Evolutionary conservation across 2,329 filamentous ascomycete genomes (phyloP).

Genomic region (Fusarium newnesense): DNA sequence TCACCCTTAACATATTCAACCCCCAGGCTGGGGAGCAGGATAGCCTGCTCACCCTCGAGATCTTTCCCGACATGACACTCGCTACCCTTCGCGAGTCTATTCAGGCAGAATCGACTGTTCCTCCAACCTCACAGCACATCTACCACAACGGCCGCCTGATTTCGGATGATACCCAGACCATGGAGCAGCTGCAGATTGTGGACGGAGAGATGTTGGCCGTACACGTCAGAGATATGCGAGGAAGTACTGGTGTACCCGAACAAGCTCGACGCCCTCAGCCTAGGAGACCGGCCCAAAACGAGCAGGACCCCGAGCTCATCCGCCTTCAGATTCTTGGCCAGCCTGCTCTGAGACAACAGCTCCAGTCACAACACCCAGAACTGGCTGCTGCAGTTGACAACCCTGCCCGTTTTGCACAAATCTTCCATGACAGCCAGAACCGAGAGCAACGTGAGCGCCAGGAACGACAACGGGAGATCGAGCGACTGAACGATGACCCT

Average conservation of each 20-base stretch:
- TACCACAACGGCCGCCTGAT: conserved; percentile 91
- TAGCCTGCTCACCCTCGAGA: conserved; percentile 83
- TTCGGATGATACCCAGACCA: conserved; percentile 79
- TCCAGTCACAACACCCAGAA: conserved; percentile 78
- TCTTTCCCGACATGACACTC: conserved; percentile 84
- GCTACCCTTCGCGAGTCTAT: conserved; percentile 89
- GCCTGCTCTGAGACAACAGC: conserved; percentile 75
- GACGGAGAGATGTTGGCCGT: conserved; percentile 95
- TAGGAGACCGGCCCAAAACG: conserved; percentile 46
- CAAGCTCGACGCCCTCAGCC: conserved; percentile 47
- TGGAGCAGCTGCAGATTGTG: conserved; percentile 81
- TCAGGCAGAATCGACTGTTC: conserved; percentile 82
- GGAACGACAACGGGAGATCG: conserved; percentile 84
- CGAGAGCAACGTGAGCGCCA: conserved; percentile 77
- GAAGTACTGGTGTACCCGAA: conserved; percentile 56
- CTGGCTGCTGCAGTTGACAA: conserved; percentile 82
- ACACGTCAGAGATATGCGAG: conserved; percentile 74
- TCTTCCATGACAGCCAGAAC: conserved; percentile 74
- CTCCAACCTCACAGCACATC: conserved; percentile 79
- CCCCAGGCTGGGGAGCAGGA: conserved; percentile 74
- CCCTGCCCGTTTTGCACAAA: conserved; percentile 77
- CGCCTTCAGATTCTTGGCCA: conserved; percentile 86
- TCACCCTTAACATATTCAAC: conserved; percentile 86
- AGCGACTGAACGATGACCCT: conserved; percentile 88
- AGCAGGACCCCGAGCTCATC: conserved; percentile 80